Percentiles rank a stretch among this genome's conserved stretches.
These are phyloP conservation scores for Aureobasidium sp. DNA, from an alignment of 2,329 filamentous ascomycete species.

Conservation along the genomic window DNA sequence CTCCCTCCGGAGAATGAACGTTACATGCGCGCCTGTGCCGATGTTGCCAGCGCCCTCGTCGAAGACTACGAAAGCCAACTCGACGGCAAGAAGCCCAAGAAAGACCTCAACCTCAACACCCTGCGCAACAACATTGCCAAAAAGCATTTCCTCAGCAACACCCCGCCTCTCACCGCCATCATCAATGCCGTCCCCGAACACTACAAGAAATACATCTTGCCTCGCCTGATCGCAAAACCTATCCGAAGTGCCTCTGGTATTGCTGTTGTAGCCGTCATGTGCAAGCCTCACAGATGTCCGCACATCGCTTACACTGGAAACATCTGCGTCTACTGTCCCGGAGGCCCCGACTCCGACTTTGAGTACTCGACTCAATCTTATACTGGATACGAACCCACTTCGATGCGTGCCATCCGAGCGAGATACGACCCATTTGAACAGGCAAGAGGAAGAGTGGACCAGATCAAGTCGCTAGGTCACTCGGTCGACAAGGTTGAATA, in stretches of 20 bases:
- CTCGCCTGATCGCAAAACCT: conserved; percentile 92
- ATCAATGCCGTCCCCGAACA: conserved; percentile 98
- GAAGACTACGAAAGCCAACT: conserved; percentile 82
- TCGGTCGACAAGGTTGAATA: conserved; percentile 99
- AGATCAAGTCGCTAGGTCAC: conserved; percentile 90
- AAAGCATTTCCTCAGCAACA: conserved; percentile 80
- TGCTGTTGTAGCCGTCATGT: conserved; percentile 98
- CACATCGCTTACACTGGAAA: conserved; percentile 98
- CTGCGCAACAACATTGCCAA: conserved; percentile 80
- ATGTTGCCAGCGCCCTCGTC: conserved; percentile 88
- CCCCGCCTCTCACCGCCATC: conserved; percentile 90
- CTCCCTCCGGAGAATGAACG: conserved; percentile 89
- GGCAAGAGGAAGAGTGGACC: conserved; percentile 87
- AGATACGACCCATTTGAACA: conserved; percentile 98
- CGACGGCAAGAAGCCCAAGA: conserved; percentile 62
- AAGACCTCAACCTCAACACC: conserved; percentile 87
- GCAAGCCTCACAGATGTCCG: conserved; percentile 94
- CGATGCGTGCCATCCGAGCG: conserved; percentile 94
- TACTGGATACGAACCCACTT: conserved; percentile 96
- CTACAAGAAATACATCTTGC: conserved; percentile 98
- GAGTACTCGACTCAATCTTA: conserved; percentile 99
- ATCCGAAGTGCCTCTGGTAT: conserved; percentile 95
- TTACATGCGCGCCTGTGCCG: conserved; percentile 87
- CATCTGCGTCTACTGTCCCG: conserved; percentile 97
- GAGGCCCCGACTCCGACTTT: conserved; percentile 95